These are phyloP conservation scores for Spergularia bocconei DNA, from an alignment of 148 eudicot genomes.

Conservation along the genomic window DNA sequence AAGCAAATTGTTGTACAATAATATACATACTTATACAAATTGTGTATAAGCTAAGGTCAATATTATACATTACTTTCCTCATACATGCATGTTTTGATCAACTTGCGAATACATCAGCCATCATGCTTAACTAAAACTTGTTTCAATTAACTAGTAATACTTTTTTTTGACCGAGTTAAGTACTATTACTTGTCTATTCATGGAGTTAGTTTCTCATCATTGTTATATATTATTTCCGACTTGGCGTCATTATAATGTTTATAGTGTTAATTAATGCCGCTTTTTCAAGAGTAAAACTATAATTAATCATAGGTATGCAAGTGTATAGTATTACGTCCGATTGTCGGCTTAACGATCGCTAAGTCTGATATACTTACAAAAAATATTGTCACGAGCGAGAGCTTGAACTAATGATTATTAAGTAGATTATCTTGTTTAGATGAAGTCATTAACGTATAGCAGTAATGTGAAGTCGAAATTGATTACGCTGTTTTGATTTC, in stretches of 20 bases:
- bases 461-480: slow-evolving; percentile 24
- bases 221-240: neutral
- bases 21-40: no score
- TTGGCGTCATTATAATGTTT: slow-evolving; percentile 6
- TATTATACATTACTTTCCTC: no score
- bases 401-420: slow-evolving; percentile 27
- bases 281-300: slow-evolving; percentile 17
- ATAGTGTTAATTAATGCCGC: slow-evolving; percentile 13
- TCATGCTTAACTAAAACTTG: neutral
- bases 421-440: slow-evolving; percentile 24
- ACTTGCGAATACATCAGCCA: neutral
- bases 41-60: no score
- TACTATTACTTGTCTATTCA: neutral
- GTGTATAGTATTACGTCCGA: slow-evolving; percentile 9
- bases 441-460: slow-evolving; percentile 26
- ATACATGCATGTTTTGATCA: neutral
- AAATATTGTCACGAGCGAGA: slow-evolving; percentile 2
- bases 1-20: no score
- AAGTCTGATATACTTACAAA: neutral
- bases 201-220: neutral
- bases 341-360: slow-evolving; percentile 6
- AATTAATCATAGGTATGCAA: neutral
- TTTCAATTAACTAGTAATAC: neutral
- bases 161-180: neutral
- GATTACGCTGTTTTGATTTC: slow-evolving; percentile 22